Evolutionary conservation across 2,329 filamentous ascomycete species (phyloP).

Genomic region (Coniella lustricola): DNA sequence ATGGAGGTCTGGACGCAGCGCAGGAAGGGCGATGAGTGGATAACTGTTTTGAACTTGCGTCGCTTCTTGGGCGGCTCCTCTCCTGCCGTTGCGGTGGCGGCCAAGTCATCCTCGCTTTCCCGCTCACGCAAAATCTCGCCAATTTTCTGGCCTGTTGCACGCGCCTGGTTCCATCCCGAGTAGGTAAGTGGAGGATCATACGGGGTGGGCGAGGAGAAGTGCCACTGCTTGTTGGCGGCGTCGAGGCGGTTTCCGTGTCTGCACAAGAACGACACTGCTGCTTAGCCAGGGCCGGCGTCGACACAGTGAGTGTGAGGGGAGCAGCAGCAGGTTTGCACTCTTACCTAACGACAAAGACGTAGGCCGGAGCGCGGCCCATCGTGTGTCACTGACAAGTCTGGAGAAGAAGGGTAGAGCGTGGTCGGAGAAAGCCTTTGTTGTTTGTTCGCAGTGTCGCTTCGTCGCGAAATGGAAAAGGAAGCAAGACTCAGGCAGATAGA

Average conservation of each 20-base stretch:
- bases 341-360: constrained; percentile 44
- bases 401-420: neutral
- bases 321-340: constrained; percentile 15
- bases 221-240: constrained; percentile 91
- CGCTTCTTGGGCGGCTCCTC: constrained; percentile 25
- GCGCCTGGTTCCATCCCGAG: constrained; percentile 84
- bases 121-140: constrained; percentile 59
- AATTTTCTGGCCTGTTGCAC: constrained; percentile 75
- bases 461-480: too few species aligned
- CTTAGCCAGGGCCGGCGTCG: neutral
- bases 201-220: constrained; percentile 82
- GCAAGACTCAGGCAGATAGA: too few species aligned
- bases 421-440: too few species aligned
- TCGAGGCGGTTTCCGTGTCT: constrained; percentile 92
- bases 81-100: constrained; percentile 9
- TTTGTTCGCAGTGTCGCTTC: too few species aligned
- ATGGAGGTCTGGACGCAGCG: constrained; percentile 90
- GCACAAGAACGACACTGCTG: neutral
- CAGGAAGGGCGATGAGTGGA: constrained; percentile 91
- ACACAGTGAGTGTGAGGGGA: neutral
- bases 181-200: constrained; percentile 96
- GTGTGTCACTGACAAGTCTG: neutral
- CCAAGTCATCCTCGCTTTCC: constrained; percentile 35
- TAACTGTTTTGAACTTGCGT: constrained; percentile 67
- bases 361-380: constrained; percentile 43